A percentile compares a stretch with the other conserved stretches of the same genome.
Evolutionary conservation across 805 yeast genomes (phyloP).

Genomic region (Spathaspora passalidarum): DNA sequence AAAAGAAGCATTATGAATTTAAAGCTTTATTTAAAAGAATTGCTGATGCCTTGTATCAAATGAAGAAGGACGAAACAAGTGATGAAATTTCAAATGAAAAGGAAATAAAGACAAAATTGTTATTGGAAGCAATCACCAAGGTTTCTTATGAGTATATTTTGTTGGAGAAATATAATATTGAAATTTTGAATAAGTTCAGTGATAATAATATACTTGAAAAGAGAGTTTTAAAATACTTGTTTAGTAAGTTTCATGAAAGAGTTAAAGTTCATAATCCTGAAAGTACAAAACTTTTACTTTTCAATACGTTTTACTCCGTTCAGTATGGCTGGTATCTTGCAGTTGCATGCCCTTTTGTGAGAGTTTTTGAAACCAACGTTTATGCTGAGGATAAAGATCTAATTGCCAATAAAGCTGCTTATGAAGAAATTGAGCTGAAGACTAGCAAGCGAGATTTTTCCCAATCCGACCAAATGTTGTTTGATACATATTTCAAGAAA

Average conservation of each 20-base stretch:
- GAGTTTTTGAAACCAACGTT: conserved; percentile 31
- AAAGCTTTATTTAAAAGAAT: conserved; percentile 24
- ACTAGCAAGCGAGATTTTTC: conserved; percentile 16
- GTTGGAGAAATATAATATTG: conserved; percentile 37
- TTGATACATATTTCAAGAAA: conserved; percentile 17
- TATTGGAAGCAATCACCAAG: conserved; percentile 32
- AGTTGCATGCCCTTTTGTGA: conserved; percentile 33
- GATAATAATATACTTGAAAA: conserved; percentile 29
- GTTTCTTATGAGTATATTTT: conserved; percentile 37
- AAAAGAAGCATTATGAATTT: conserved; percentile 24
- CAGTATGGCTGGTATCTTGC: conserved; percentile 39
- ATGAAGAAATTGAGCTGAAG: conserved; percentile 11
- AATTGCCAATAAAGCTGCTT: conserved; percentile 15
- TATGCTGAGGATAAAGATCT: conserved; percentile 23
- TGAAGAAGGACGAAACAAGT: conserved; percentile 28
- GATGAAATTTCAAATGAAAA: conserved; percentile 14
- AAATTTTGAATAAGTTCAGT: conserved; percentile 32
- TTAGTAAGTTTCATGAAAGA: conserved; percentile 17
- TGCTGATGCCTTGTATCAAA: conserved; percentile 22
- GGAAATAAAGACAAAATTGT: conserved; percentile 13
- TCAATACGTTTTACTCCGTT: conserved; percentile 29
- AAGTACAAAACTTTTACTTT: conserved; percentile 30
- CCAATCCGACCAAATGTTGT: conserved; percentile 20
- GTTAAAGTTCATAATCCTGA: conserved; percentile 14
- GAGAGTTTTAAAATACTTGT: conserved; percentile 21